These are phyloP conservation scores for barley (Hordeum vulgare) DNA, from an alignment of 176 grass and related monocot genomes.

Conservation along the genomic window MorexV3_pseudomolecules_assembly NC_058522.1:581521889-581522388, in stretches of 20 bases:
- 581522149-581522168: too few relatives aligned
- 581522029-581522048: conserved; percentile 43
- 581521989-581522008: conserved; percentile 56
- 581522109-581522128: too few relatives aligned
- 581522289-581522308: neutral
- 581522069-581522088: conserved; percentile 45
- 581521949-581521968: conserved; percentile 67
- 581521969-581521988: conserved; percentile 65
- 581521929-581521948: conserved; percentile 61
- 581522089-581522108: neutral
- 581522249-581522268: neutral
- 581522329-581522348: neutral
- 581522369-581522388: too few relatives aligned
- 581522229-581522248: neutral
- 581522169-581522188: neutral
- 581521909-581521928: conserved; percentile 71
- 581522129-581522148: too few relatives aligned
- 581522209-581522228: neutral
- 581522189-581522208: neutral
- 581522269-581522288: neutral
- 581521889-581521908: conserved; percentile 68
- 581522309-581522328: neutral
- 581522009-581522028: conserved; percentile 79
- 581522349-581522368: neutral
- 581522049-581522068: conserved; percentile 68